Percentiles rank a stretch among this genome's conserved stretches.
Conservation (phyloP, 768 basidiomycete species). For the Lactifluus volemus region DNA sequence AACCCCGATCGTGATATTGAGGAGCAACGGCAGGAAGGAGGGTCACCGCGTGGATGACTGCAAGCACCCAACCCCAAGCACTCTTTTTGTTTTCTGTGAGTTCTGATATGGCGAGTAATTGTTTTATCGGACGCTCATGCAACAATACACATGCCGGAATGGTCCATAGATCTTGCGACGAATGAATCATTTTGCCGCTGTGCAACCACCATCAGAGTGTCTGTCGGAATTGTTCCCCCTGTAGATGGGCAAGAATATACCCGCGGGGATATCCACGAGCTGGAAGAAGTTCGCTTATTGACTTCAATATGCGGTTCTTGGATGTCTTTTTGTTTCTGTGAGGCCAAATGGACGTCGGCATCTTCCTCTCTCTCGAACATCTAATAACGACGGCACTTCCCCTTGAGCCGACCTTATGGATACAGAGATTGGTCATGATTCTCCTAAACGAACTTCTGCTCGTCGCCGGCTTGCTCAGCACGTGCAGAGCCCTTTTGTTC, state of each 20-base stretch:
- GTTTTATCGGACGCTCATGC: slow-evolving; percentile 2
- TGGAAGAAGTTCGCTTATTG: slow-evolving; percentile 4
- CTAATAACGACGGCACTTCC: slow-evolving; percentile 9
- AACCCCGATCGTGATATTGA: slow-evolving; percentile 25
- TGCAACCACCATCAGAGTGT: slow-evolving; percentile 10
- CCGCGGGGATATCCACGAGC: slow-evolving; percentile 16
- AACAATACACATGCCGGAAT: slow-evolving; percentile 1
- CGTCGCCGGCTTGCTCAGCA: slow-evolving; percentile 6
- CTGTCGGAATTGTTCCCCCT: slow-evolving; percentile 5
- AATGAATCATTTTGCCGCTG: slow-evolving; percentile 1
- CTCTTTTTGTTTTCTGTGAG: slow-evolving; percentile 1
- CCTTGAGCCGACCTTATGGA: slow-evolving; percentile 14
- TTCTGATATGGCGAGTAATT: background rate
- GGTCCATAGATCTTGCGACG: slow-evolving; percentile 8
- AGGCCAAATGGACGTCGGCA: slow-evolving; percentile 15
- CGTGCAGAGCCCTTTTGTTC: slow-evolving; percentile 12
- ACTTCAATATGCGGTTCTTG: slow-evolving; percentile 11
- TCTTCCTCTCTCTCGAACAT: slow-evolving; percentile 8
- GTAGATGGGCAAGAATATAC: slow-evolving; percentile 7
- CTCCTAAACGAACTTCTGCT: slow-evolving; percentile 5
- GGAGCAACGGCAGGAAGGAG: background rate
- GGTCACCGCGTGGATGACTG: background rate
- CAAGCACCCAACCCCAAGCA: background rate
- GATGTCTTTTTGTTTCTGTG: slow-evolving; percentile 16
- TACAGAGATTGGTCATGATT: slow-evolving; percentile 13